These are phyloP conservation scores for Picea glauca DNA, from an alignment of 75 land plant genomes.

Conservation along the genomic window DNA sequence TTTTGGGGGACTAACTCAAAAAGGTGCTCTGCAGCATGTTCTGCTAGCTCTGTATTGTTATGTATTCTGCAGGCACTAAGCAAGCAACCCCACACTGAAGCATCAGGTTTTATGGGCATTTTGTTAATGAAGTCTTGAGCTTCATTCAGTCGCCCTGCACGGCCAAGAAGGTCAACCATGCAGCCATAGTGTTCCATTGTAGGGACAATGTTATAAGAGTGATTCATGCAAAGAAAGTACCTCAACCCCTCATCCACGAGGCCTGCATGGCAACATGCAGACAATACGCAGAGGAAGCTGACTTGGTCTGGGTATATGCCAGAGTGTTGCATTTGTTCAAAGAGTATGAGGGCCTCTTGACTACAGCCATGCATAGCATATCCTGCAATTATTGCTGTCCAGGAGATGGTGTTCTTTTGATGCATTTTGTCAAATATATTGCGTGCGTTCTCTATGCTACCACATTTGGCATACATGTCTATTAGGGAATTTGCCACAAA, in stretches of 20 bases:
- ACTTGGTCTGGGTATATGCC: neutral
- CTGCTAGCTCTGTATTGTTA: conserved; percentile 35
- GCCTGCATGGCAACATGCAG: neutral
- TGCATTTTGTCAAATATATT: conserved; percentile 15
- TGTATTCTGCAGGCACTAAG: conserved; percentile 32
- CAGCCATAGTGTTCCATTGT: neutral
- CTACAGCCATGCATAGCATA: neutral
- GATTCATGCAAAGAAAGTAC: conserved; percentile 6
- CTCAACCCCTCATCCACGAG: neutral
- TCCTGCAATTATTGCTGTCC: conserved; percentile 19
- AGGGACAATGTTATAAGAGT: neutral
- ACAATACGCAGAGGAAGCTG: neutral
- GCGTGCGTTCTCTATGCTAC: conserved; percentile 9
- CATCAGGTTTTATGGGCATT: conserved; percentile 22
- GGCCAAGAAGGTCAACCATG: conserved; percentile 16
- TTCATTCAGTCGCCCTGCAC: conserved; percentile 2
- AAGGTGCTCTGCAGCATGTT: conserved; percentile 14
- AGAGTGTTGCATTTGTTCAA: neutral
- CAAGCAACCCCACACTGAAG: conserved; percentile 27
- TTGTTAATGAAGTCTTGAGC: conserved; percentile 17
- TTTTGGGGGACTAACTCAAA: conserved; percentile 15
- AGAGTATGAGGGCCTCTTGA: neutral
- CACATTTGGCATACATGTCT: conserved; percentile 20
- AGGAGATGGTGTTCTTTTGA: neutral
- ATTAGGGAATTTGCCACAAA: conserved; percentile 10